Conservation (phyloP, 176 grass and related monocot species). For the Musa itinerans region DNA sequence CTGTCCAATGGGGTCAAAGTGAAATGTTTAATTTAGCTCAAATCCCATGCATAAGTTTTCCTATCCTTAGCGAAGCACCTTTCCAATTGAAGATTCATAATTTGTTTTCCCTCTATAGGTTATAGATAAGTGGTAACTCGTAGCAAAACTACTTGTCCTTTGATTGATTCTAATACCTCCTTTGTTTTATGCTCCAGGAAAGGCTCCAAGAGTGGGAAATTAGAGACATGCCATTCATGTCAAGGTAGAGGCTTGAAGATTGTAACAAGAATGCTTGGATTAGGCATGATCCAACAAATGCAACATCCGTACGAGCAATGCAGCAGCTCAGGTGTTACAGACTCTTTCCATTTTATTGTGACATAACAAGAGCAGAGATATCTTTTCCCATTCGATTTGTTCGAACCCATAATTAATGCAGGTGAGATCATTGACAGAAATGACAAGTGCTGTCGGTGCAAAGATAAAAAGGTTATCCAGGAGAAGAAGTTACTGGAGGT, state of each 20-base stretch:
- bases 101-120: too few species aligned
- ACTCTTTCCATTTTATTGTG: neutral
- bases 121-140: too few species aligned
- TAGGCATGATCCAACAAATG: constrained; percentile 14
- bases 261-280: constrained; percentile 75
- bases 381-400: neutral
- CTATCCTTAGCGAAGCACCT: too few species aligned
- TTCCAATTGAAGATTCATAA: too few species aligned
- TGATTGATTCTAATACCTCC: constrained; percentile 16
- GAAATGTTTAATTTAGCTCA: too few species aligned
- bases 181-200: too few species aligned
- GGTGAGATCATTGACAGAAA: constrained; percentile 80
- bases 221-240: constrained; percentile 57
- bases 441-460: constrained; percentile 66
- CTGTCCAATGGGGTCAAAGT: too few species aligned
- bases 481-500: constrained; percentile 69
- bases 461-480: constrained; percentile 50
- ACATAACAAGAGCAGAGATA: neutral
- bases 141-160: neutral
- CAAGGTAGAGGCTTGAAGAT: constrained; percentile 50
- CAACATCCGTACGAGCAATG: constrained; percentile 77
- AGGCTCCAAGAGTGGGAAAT: constrained; percentile 75
- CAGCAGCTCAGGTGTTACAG: constrained; percentile 49
- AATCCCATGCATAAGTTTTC: too few species aligned
- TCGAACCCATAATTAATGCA: constrained; percentile 14